phyloP scores from a whole-genome alignment of 2,329 filamentous ascomycete genomes.

The Calonectria fujianensis region DNA sequence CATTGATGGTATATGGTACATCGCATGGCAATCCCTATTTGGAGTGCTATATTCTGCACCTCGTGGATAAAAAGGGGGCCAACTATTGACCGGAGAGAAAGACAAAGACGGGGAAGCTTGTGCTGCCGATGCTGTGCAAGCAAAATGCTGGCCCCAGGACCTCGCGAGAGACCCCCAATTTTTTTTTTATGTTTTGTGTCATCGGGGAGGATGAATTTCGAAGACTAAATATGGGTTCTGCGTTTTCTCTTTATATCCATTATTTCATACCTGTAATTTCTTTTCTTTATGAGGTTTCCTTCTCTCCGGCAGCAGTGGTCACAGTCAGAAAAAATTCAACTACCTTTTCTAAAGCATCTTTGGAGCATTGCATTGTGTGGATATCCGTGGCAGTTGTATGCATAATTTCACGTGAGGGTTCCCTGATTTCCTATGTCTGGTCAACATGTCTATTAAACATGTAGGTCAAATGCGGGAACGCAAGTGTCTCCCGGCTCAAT shows the following conservation, averaged over 20 bases:
- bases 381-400: not conserved
- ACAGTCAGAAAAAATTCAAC: constrained; percentile 54
- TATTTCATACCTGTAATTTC: constrained; percentile 57
- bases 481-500: not conserved
- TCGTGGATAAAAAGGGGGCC: constrained; percentile 53
- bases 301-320: constrained; percentile 55
- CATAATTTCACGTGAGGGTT: constrained; percentile 17
- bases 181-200: constrained; percentile 51
- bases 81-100: constrained; percentile 52
- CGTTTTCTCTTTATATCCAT: constrained; percentile 55
- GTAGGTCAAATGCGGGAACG: not conserved
- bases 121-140: constrained; percentile 46
- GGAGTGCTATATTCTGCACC: constrained; percentile 52
- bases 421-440: not conserved
- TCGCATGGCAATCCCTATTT: constrained; percentile 51
- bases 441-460: not conserved
- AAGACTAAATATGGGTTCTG: constrained; percentile 55
- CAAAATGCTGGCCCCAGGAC: constrained; percentile 45
- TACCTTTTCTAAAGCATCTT: constrained; percentile 45
- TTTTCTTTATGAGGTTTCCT: constrained; percentile 53
- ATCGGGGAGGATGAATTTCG: constrained; percentile 53
- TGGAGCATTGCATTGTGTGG: not conserved
- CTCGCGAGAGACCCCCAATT: constrained; percentile 54
- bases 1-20: constrained; percentile 53
- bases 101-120: constrained; percentile 43